Conservation (phyloP, 768 basidiomycete genomes). For the Mycena albidolilacea region DNA sequence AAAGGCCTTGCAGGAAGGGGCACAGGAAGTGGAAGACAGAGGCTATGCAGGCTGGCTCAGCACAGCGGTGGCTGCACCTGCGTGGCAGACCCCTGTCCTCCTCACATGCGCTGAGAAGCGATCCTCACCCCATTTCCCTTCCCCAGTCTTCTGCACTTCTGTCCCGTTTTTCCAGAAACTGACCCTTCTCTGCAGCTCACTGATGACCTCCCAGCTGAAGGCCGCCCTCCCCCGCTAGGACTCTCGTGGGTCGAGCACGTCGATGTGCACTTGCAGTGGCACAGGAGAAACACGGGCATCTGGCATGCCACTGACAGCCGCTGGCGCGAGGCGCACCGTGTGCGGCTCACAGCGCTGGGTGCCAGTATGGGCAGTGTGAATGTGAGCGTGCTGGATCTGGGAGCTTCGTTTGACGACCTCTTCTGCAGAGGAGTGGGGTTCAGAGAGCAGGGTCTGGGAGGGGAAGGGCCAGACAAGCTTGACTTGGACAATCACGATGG, state of each 20-base stretch:
- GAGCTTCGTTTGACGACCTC: conserved; percentile 33
- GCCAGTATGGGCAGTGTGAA: conserved; percentile 46
- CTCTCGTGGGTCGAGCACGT: conserved; percentile 72
- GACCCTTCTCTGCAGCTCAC: neutral
- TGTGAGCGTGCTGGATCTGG: conserved; percentile 49
- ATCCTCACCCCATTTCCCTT: neutral
- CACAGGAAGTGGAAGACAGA: no score
- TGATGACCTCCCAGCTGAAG: conserved; percentile 39
- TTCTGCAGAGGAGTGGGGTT: neutral
- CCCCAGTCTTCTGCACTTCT: neutral
- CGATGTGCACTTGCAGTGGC: conserved; percentile 75
- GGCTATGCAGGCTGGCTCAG: no score
- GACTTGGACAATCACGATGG: neutral
- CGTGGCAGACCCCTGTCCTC: no score
- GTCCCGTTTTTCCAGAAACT: neutral
- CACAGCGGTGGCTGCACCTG: no score
- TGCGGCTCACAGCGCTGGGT: conserved; percentile 56
- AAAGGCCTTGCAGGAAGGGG: no score
- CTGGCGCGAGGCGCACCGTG: conserved; percentile 65
- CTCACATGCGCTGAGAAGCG: neutral
- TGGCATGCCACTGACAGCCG: conserved; percentile 53
- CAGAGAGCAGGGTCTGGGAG: neutral
- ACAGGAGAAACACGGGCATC: conserved; percentile 82
- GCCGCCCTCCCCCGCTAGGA: conserved; percentile 33
- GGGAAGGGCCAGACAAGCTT: neutral